Evolutionary conservation across 2,329 filamentous ascomycete species (phyloP), one percentile per base, ranked within the genome.

Genomic region (Botrytis medusae): DNA sequence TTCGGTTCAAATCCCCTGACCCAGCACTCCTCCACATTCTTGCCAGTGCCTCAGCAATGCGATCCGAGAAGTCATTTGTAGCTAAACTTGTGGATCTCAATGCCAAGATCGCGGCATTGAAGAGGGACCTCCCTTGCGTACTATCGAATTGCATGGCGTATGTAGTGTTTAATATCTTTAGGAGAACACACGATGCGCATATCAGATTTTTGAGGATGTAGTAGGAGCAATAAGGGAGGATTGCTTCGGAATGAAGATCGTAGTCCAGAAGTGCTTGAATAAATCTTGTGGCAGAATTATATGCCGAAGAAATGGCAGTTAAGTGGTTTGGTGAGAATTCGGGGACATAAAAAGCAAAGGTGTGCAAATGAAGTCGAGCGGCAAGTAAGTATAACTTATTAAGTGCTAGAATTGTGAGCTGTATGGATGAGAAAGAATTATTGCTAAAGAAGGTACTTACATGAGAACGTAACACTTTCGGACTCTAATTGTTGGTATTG

Each of bases 141-240:
- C 85, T 83, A 73, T 91, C 87, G 32, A 88, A 85, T 59, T 88
- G 85, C 32, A 83, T 82, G 3, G 87, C 86, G 75, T 91, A 90
- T 76, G 90, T 90, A 65, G 88, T 90, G 79, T 91, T 91, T 76
- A 90, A 86, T 2, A 92, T 84, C 77, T 91, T 92, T 71, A 91
- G 83, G 9, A 92, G 82, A 1, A 88, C 88, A 76, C 90, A 91
- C 2, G 88, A 89, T 25, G 87, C 89, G 4, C 89, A 90, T 42
- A 91, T 85, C 79, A 91, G 87, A 85, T 91, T 91, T 79, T 91
- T 89, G 79, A 90, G 88, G 73, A 92, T 86, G 78, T 91, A 91
- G 77, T 87, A 90, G 61, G 84, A 86, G 29, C 86, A 86, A 73
- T 89, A 86, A 77, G 77, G 51, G 70, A 80, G 65, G 69, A 79